Conservation (phyloP, 305 asterid genomes). For the Rubia tinctorum region DNA sequence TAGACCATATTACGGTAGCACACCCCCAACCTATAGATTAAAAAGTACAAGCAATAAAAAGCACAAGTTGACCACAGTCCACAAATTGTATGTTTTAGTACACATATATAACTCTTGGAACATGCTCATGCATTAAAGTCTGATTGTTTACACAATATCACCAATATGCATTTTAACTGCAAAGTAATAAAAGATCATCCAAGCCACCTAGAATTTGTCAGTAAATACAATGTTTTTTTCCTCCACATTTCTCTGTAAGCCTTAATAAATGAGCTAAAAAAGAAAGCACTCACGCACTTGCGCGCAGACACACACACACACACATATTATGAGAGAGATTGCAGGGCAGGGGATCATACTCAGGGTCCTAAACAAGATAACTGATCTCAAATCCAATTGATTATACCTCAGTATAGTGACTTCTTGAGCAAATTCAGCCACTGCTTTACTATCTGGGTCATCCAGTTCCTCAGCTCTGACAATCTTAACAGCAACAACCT, state of each 20-base stretch:
- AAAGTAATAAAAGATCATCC: background rate
- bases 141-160: background rate
- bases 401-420: slow-evolving; percentile 69
- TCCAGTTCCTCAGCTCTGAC: slow-evolving; percentile 77
- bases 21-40: background rate
- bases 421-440: slow-evolving; percentile 81
- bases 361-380: background rate
- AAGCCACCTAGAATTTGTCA: background rate
- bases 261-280: background rate
- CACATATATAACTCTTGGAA: background rate
- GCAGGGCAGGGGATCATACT: background rate
- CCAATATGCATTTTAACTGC: background rate
- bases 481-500: slow-evolving; percentile 84
- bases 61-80: background rate
- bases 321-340: background rate
- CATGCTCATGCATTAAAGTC: no score
- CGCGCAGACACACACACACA: no score
- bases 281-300: no score
- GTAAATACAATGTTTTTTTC: background rate
- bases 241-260: background rate
- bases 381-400: background rate
- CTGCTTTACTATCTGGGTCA: slow-evolving; percentile 35
- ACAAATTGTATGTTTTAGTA: background rate
- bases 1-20: background rate
- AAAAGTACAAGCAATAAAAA: background rate